Conservation (phyloP, 1,139 yeast genomes). For the Yamadazyma trypodendri region DNA sequence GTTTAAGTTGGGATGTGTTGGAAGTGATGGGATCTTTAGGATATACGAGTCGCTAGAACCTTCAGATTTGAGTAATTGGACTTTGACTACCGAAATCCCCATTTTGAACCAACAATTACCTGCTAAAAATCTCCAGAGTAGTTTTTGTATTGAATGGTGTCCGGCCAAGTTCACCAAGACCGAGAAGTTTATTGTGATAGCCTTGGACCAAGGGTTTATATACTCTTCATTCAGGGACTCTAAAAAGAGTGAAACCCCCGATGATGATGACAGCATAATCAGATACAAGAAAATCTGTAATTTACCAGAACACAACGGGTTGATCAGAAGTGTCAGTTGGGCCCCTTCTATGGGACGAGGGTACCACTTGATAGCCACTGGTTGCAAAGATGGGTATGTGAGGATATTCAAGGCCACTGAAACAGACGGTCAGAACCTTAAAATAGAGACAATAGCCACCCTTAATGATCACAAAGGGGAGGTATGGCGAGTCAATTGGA, state of each 20-base stretch:
- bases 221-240: constrained; percentile 40
- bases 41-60: constrained; percentile 91
- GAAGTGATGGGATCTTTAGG: constrained; percentile 84
- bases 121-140: constrained; percentile 80
- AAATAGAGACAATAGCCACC: constrained; percentile 38
- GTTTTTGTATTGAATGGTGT: constrained; percentile 90
- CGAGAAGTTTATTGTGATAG: constrained; percentile 82
- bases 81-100: constrained; percentile 66
- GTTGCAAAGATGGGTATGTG: constrained; percentile 90
- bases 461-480: constrained; percentile 78
- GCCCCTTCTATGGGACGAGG: constrained; percentile 95
- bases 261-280: constrained; percentile 16
- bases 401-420: constrained; percentile 75
- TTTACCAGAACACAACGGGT: constrained; percentile 77
- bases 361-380: constrained; percentile 88
- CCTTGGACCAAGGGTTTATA: constrained; percentile 82
- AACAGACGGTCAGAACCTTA: constrained; percentile 30
- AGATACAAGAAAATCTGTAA: constrained; percentile 37
- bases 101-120: constrained; percentile 61
- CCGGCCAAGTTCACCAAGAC: constrained; percentile 74
- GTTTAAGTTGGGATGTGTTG: constrained; percentile 79
- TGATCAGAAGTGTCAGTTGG: constrained; percentile 91
- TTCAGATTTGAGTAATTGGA: constrained; percentile 80
- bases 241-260: constrained; percentile 6
- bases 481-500: constrained; percentile 97